phyloP scores from a whole-genome alignment of 106 monocot genomes.

The Acorus gramineus region DNA sequence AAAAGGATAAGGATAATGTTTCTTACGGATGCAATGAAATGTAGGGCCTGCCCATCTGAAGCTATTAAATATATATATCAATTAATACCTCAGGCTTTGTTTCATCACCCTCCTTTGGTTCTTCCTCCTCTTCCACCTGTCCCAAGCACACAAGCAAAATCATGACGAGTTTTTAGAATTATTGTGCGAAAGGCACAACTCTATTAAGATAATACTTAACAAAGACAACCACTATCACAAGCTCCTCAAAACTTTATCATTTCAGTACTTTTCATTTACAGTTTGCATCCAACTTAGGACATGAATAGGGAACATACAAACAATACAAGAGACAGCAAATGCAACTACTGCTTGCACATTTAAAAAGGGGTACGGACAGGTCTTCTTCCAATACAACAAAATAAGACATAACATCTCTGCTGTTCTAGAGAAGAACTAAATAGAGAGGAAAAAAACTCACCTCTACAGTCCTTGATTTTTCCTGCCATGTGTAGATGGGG shows the following conservation, averaged over 20 bases:
- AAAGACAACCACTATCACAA: background rate
- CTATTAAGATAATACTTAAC: background rate
- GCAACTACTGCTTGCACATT: too few species aligned
- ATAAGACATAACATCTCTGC: background rate
- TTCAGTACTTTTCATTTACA: too few species aligned
- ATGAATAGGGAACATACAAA: too few species aligned
- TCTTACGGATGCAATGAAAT: background rate
- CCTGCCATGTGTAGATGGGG: conserved; percentile 93
- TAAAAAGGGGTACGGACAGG: too few species aligned
- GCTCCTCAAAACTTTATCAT: too few species aligned
- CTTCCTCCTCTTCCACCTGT: conserved; percentile 90
- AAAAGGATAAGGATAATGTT: background rate
- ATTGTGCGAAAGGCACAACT: too few species aligned
- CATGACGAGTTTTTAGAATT: background rate
- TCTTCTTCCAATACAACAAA: too few species aligned
- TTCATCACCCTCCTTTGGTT: conserved; percentile 84
- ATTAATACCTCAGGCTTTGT: conserved; percentile 51
- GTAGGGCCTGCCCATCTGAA: background rate
- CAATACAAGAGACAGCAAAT: too few species aligned
- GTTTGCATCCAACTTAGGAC: too few species aligned
- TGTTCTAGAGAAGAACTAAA: conserved; percentile 1
- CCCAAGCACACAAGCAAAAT: background rate
- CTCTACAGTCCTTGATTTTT: conserved; percentile 93
- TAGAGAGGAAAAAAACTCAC: conserved; percentile 12
- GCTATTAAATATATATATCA: conserved; percentile 6